Evolutionary conservation across 2,329 filamentous ascomycete genomes (phyloP).

Genomic region (Colletotrichum abscissum): DNA sequence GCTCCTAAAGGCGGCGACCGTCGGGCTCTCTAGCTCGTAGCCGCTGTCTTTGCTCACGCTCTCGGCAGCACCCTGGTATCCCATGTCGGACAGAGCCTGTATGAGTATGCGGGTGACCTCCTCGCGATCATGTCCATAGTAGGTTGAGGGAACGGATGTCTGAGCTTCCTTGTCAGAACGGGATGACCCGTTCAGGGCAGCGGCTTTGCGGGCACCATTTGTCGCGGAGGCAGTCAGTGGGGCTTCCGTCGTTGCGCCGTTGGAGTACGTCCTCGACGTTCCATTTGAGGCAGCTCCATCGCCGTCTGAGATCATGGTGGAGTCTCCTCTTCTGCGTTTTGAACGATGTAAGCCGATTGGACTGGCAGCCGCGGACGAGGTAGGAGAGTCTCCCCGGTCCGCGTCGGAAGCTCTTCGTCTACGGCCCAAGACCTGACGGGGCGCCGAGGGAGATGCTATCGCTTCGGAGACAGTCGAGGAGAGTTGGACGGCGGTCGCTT

Average conservation of each 20-base stretch:
- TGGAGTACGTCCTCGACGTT: constrained; percentile 62
- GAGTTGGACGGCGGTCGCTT: constrained; percentile 34
- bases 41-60: constrained; percentile 85
- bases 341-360: constrained; percentile 41
- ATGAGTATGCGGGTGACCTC: constrained; percentile 94
- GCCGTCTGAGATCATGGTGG: constrained; percentile 73
- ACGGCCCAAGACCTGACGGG: constrained; percentile 62
- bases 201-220: constrained; percentile 56
- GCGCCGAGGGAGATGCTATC: constrained; percentile 51
- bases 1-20: constrained; percentile 85
- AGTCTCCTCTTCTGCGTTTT: constrained; percentile 68
- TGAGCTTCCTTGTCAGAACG: constrained; percentile 42
- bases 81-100: constrained; percentile 89
- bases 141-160: constrained; percentile 54
- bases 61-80: constrained; percentile 82
- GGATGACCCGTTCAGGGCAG: constrained; percentile 38
- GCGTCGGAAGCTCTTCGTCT: constrained; percentile 62
- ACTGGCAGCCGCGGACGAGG: constrained; percentile 38
- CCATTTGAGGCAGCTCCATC: constrained; percentile 64
- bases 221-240: constrained; percentile 44
- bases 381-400: constrained; percentile 44
- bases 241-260: constrained; percentile 64
- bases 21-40: constrained; percentile 85
- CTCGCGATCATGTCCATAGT: constrained; percentile 89
- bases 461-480: constrained; percentile 49